Evolutionary conservation across 495 filamentous ascomycete genomes (phyloP), one percentile per base, ranked within the genome.

Genomic region (Cladorrhinum samala): DNA sequence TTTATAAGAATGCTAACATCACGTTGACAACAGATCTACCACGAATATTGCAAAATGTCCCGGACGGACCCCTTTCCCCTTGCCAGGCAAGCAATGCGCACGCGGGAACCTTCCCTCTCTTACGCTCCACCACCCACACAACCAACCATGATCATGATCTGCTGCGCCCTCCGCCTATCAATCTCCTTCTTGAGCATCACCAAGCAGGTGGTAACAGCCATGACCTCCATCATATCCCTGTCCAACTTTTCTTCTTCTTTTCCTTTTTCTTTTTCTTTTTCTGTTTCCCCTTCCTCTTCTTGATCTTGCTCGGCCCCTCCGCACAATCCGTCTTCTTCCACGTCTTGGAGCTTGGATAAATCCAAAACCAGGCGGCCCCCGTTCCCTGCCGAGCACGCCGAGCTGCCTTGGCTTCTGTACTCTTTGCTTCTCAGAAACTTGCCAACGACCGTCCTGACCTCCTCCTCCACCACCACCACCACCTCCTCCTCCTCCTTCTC

Each of bases 101-200:
- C n/a, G n/a, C n/a, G n/a, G n/a, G n/a, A n/a, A n/a, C n/a, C n/a
- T n/a, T n/a, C n/a, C n/a, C n/a, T n/a, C n/a, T n/a, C n/a, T n/a
- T n/a, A n/a, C n/a, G n/a, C n/a, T n/a, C 27, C 27, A 33, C 27
- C n/a, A 39, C 18, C 55, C 13, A 23, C 54, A 19, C n/a, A n/a
- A n/a, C 62, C 66, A 6, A 54, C 62, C 27, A 80, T 74, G 14
- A 70, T 57, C 30, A 64, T 69, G 36, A 71, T 62, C 61, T 80
- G 74, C 36, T 74, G 58, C 59, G 67, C 55, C 42, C 78, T 66
- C 46, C 76, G 59, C 18, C 80, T 63, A 62, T 83, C 80, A 52
- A 81, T 66, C 68, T 83, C 79, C 51, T 71, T 73, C 76, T 83
- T 81, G 53, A 83, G 52, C 79, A 83, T 81, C 5, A 75, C 58